Evolutionary conservation across 1,284 basidiomycete genomes (phyloP), one percentile per base, ranked within the genome.

Genomic region (Mycosarcoma maydis): DNA sequence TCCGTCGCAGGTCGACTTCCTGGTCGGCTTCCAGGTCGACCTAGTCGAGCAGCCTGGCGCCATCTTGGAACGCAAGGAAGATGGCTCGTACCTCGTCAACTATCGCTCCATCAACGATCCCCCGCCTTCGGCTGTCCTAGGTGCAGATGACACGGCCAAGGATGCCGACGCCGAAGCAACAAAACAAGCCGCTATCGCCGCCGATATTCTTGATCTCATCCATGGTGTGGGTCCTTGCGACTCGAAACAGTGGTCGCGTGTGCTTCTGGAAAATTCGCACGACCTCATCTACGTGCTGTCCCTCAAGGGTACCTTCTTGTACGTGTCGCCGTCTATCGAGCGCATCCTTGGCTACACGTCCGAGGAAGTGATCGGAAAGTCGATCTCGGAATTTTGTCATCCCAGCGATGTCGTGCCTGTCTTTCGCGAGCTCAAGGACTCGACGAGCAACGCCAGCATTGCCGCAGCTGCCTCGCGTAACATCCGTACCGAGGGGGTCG

Each of bases 221-320:
- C 56, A 62, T 17, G 67, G 69, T 34, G 60, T 60, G 4, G 70
- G 70, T 10, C 54, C 65, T 26, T 60, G 59, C 34, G 75, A 77
- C 26, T 43, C 72, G 10, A 62, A 65, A 29, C 72, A 73, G 37
- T 78, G 77, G 77, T 73, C 77, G 22, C 66, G 65, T 11, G 59
- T 78, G 33, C 51, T 76, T 14, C 57, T 75, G 11, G 76, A 77
- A 24, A 73, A 80, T 27, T 67, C 75, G 22, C 69, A 78, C 46
- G 92, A 96, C 80, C 92, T 95, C 78, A 85, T 96, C 26, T 90
- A 92, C 77, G 93, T 96, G 36, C 86, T 97, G 24, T 94, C 92
- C 5, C 88, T 97, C 68, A 96, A 96, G 78, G 94, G 94, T n/a
- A 87, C 87, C 8, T 92, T 97, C 83, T 87, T 94, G 46, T 98